Evolutionary conservation across 176 grass and related monocot species (phyloP), one percentile per base, ranked within the genome.

Genomic region (Bromus sterilis): DNA sequence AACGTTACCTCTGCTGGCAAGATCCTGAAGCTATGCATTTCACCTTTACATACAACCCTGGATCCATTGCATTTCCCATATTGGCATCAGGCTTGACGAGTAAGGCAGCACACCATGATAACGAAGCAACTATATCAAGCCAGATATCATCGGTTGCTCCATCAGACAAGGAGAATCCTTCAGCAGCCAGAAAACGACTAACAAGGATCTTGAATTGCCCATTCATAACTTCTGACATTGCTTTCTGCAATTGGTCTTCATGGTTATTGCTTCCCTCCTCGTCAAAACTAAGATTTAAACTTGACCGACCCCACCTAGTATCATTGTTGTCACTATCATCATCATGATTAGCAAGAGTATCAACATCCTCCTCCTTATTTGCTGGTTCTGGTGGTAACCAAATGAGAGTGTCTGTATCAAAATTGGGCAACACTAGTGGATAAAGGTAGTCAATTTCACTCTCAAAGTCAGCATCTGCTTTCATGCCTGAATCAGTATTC

Each of bases 161-260:
- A 40, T 77, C 64, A 28, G 90, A 78, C 30, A 87, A 73, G 83
- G 69, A 68, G 56, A 95, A 57, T 39, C 90, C 95, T 80, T 94
- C 95, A 59, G 95, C 86, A 82, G 82, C 86, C 66, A 98, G 79
- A 85, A 98, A 94, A 53, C 81, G 90, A 80, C 86, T 84, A 64
- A 93, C 92, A 77, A 95, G 81, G 68, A 77, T 85, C 70, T 91
- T 98, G 82, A 95, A 95, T 77, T 98, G 92, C 4, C 87, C 88
- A 81, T 91, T 98, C 92, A 98, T 94, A 79, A 89, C 87, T 83
- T 98, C 92, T 56, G 94, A 84, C 95, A 94, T 98, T 83, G 89
- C 86, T 78, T 85, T 94, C 85, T 87, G 74, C 53, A 86, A 78
- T 84, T 89, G 83, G 53, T 92, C 64, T 82, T 91, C 91, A 57